Conservation (phyloP, 1,139 yeast genomes). For the Nakaseomyces bracarensis region DNA sequence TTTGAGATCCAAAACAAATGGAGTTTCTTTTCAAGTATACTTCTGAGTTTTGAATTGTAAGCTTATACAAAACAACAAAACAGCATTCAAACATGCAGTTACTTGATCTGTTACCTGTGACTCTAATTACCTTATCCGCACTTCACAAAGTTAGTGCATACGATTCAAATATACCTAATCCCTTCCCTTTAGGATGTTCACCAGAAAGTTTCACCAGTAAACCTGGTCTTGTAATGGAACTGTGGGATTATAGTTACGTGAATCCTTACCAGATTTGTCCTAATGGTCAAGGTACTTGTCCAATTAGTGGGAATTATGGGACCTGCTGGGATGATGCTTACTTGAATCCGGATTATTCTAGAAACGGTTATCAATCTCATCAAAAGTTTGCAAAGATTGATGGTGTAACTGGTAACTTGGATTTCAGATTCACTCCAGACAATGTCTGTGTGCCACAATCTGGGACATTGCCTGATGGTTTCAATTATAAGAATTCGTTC, state of each 20-base stretch:
- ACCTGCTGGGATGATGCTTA: not conserved
- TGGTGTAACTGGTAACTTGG: not conserved
- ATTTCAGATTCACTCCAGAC: not conserved
- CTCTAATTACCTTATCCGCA: not conserved
- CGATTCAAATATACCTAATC: not conserved
- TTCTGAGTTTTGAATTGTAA: too few species aligned
- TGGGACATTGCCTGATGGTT: not conserved
- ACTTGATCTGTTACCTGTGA: too few species aligned
- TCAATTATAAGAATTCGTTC: not conserved
- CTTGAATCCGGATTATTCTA: not conserved
- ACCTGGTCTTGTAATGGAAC: not conserved
- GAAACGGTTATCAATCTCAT: not conserved
- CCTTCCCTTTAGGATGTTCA: not conserved
- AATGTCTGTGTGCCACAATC: not conserved
- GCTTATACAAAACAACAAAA: too few species aligned
- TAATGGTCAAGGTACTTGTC: not conserved
- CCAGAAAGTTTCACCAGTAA: not conserved
- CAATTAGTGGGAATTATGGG: not conserved
- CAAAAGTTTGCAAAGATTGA: not conserved
- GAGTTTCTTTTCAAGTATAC: too few species aligned
- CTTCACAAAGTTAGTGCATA: not conserved
- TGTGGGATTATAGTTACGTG: not conserved
- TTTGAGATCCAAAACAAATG: too few species aligned
- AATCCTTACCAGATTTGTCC: not conserved
- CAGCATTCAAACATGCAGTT: too few species aligned